phyloP scores from a whole-genome alignment of 106 monocot species.

The Dioscorea alata region DNA sequence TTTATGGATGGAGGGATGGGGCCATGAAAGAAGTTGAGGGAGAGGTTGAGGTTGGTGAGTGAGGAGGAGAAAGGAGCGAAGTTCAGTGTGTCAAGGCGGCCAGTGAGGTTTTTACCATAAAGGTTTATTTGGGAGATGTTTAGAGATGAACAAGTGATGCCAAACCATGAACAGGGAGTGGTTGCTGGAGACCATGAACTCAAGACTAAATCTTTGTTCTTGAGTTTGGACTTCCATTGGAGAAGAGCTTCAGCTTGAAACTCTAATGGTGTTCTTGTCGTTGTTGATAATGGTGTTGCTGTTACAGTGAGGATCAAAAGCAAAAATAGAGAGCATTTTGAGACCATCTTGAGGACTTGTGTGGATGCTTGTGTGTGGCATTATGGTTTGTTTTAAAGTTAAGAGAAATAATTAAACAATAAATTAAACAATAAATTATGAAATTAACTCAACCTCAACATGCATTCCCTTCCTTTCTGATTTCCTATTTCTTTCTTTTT shows the following conservation, averaged over 20 bases:
- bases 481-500: too few species aligned
- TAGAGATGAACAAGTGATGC: background rate
- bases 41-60: conserved; percentile 1
- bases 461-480: too few species aligned
- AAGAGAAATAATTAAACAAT: too few species aligned
- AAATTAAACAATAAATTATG: too few species aligned
- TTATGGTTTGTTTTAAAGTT: too few species aligned
- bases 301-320: too few species aligned
- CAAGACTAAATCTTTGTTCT: background rate
- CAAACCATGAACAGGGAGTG: background rate
- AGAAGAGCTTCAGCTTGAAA: conserved; percentile 5
- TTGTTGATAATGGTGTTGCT: background rate
- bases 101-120: background rate
- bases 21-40: background rate
- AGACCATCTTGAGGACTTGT: too few species aligned
- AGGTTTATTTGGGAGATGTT: background rate
- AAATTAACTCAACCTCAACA: too few species aligned
- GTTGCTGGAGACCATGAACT: background rate
- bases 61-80: background rate
- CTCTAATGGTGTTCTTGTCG: background rate
- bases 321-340: too few species aligned
- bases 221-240: conserved; percentile 7
- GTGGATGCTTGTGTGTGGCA: too few species aligned
- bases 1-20: background rate
- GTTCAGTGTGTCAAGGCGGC: background rate